Percentiles rank a stretch among this genome's conserved stretches.
Evolutionary conservation across 257 asterid species (phyloP).

Genomic region (Solanum sparsipilum): DNA sequence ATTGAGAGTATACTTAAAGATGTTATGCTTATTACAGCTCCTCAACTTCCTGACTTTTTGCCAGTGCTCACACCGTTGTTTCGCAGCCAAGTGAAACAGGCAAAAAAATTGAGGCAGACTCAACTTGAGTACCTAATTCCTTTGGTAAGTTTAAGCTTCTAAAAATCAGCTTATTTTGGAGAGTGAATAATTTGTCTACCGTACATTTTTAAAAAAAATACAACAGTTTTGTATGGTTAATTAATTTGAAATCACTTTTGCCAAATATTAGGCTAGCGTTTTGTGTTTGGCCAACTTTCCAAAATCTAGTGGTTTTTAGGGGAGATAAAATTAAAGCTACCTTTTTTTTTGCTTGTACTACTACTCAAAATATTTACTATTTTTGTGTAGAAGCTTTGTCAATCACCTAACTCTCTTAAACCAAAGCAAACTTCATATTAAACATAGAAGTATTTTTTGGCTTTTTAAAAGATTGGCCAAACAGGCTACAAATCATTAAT

Average conservation of each 20-base stretch:
- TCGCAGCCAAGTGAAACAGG: slow-evolving; percentile 51
- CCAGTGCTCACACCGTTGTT: slow-evolving; percentile 65
- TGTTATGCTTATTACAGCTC: slow-evolving; percentile 73
- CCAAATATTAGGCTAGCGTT: neutral
- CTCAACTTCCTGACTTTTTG: slow-evolving; percentile 86
- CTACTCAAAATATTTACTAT: neutral
- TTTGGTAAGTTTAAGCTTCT: slow-evolving; percentile 4
- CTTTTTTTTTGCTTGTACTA: neutral
- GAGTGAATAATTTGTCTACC: no score
- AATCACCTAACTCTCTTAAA: neutral
- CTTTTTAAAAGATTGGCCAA: neutral
- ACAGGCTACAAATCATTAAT: neutral
- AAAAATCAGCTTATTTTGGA: neutral
- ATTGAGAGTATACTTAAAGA: slow-evolving; percentile 68
- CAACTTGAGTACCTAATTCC: slow-evolving; percentile 73
- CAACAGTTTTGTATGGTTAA: neutral
- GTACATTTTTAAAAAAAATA: no score
- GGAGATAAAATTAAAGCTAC: neutral
- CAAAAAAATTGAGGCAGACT: slow-evolving; percentile 48
- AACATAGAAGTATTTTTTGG: neutral
- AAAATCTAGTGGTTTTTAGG: neutral
- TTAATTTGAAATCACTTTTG: neutral
- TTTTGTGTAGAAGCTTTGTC: neutral
- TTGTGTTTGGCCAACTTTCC: neutral
- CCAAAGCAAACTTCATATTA: neutral